These are phyloP conservation scores for Taxillus chinensis DNA, from an alignment of 164 flowering plant species.

Conservation along the genomic window DNA sequence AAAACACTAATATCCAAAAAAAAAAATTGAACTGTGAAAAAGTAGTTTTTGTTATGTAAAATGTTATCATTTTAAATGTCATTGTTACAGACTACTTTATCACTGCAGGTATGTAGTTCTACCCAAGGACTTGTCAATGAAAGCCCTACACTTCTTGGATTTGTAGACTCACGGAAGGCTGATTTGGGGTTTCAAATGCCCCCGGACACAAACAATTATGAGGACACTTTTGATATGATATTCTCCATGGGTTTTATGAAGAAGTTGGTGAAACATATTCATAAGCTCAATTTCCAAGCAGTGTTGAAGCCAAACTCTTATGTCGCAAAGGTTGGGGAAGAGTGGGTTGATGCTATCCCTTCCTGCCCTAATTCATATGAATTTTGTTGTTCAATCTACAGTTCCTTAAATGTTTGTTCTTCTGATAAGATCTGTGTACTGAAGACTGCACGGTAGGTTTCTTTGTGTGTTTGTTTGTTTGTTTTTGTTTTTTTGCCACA, in stretches of 20 bases:
- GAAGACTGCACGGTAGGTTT: conserved; percentile 29
- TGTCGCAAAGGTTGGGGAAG: conserved; percentile 48
- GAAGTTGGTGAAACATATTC: conserved; percentile 30
- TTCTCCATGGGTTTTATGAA: conserved; percentile 48
- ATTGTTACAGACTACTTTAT: no score
- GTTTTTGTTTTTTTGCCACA: no score
- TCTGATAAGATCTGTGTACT: conserved; percentile 45
- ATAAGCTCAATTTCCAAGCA: conserved; percentile 39
- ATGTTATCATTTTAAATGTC: no score
- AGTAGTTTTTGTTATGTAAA: no score
- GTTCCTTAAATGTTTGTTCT: conserved; percentile 38
- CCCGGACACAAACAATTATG: conserved; percentile 13
- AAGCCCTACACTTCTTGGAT: conserved; percentile 39
- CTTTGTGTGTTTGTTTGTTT: no score
- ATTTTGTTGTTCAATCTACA: conserved; percentile 43
- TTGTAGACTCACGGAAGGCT: conserved; percentile 33
- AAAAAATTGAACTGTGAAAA: no score
- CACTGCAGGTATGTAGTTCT: conserved; percentile 44
- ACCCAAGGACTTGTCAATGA: conserved; percentile 12
- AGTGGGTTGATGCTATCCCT: conserved; percentile 63
- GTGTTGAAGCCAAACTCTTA: conserved; percentile 25
- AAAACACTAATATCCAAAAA: no score
- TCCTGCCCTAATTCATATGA: conserved; percentile 62
- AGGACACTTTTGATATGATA: conserved; percentile 38
- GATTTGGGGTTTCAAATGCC: conserved; percentile 47